Evolutionary conservation across 2,329 filamentous ascomycete genomes (phyloP), one percentile per base, ranked within the genome.

Genomic region (Bipolaris zeicola): DNA sequence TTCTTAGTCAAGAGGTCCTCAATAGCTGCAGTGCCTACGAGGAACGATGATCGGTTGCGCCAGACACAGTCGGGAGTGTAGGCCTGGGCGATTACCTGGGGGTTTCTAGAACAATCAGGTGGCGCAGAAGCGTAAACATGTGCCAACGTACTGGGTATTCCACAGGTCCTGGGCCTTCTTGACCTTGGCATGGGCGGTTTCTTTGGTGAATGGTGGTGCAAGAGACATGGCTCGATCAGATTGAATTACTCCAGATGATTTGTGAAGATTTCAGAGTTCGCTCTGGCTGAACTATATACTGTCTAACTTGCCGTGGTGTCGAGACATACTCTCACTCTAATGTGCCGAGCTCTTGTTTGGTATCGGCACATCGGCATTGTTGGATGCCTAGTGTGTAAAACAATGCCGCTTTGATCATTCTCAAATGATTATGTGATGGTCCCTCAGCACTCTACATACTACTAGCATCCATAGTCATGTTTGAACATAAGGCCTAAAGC

Each of bases 131-230:
- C 31, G 22, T 13, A 13, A 7, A 33, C 8, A 31, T 7, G n/a
- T 37, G 14, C 58, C 33, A 11, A 57, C 78, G 63, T 75, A 91
- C 89, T 80, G 84, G 1, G 87, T 89, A 69, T 96, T 96, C 92
- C 92, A 96, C 3, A 88, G 80, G 72, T 91, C 85, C 72, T 96
- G 92, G 0, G 90, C 91, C 16, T 87, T 88, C 77, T 96, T 96
- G 61, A 96, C 91, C 74, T 96, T 96, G 56, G 82, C 79, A 14
- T 79, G 79, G 2, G 92, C 92, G 1, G 87, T 88, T 70, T 91
- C 88, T 22, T 84, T 80, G 3, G 86, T 94, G 73, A 92, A 96
- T 0, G 91, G 91, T 3, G 92, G 91, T 56, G 84, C 66, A 22
- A 78, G 74, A 43, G 79, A 79, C 78, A 80, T 81, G 8, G 18